Evolutionary conservation across 2,329 filamentous ascomycete species (phyloP).

Genomic region (Rugonectria rugulosa): DNA sequence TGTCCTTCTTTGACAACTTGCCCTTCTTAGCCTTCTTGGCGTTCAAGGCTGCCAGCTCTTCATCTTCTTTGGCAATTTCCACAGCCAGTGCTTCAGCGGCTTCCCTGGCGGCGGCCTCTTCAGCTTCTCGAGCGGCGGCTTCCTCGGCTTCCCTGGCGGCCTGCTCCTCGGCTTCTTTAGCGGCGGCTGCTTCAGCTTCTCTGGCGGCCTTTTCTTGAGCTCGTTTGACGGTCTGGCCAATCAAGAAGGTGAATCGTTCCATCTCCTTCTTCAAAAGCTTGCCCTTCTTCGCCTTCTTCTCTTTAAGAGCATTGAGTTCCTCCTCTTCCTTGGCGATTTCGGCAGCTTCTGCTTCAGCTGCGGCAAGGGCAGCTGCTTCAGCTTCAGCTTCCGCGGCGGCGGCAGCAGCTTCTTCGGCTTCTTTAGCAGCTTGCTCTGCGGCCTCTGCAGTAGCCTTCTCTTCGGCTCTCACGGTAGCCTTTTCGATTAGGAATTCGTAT

Average conservation of each 20-base stretch:
- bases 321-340: constrained; percentile 36
- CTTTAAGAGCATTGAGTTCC: constrained; percentile 30
- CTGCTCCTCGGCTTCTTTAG: constrained; percentile 8
- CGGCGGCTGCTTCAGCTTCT: constrained; percentile 30
- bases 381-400: constrained; percentile 12
- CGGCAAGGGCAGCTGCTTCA: constrained; percentile 21
- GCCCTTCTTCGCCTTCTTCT: constrained; percentile 46
- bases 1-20: constrained; percentile 14
- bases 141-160: constrained; percentile 22
- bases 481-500: constrained; percentile 28
- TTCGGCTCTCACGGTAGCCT: constrained; percentile 27
- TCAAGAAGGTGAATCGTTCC: constrained; percentile 30
- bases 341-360: constrained; percentile 30
- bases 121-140: constrained; percentile 18
- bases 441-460: constrained; percentile 39
- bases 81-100: constrained; percentile 39
- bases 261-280: constrained; percentile 34
- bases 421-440: constrained; percentile 17
- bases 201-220: constrained; percentile 31
- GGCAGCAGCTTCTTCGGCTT: constrained; percentile 21
- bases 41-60: constrained; percentile 47
- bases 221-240: constrained; percentile 32
- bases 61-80: constrained; percentile 30
- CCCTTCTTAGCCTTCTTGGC: constrained; percentile 46
- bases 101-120: constrained; percentile 24